Evolutionary conservation across 2,329 filamentous ascomycete genomes (phyloP).

Genomic region (Pseudomassariella vexata): DNA sequence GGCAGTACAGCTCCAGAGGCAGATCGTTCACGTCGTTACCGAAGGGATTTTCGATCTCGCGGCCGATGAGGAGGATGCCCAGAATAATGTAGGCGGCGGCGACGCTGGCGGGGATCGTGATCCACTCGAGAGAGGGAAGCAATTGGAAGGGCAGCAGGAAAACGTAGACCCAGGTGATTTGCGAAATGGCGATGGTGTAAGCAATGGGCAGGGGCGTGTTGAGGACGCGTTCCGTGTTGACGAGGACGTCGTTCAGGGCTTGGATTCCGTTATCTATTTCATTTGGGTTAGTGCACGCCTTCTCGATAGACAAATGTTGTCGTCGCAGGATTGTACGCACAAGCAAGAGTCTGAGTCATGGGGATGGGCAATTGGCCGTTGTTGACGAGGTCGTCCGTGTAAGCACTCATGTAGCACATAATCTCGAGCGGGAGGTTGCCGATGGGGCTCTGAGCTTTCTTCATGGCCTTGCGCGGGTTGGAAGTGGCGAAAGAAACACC

Average conservation of each 20-base stretch:
- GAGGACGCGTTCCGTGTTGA: constrained; percentile 70
- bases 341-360: constrained; percentile 54
- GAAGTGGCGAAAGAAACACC: constrained; percentile 71
- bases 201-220: constrained; percentile 78
- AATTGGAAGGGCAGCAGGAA: constrained; percentile 79
- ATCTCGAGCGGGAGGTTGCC: constrained; percentile 84
- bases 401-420: constrained; percentile 63
- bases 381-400: constrained; percentile 55
- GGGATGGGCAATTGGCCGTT: constrained; percentile 50
- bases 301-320: too few species aligned
- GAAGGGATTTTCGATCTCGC: constrained; percentile 82
- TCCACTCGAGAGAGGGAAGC: constrained; percentile 55
- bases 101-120: constrained; percentile 72
- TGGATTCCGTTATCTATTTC: constrained; percentile 51
- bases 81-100: constrained; percentile 77
- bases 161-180: constrained; percentile 84
- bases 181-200: constrained; percentile 77
- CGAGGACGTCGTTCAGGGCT: constrained; percentile 65
- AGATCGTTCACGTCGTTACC: constrained; percentile 79
- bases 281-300: too few species aligned
- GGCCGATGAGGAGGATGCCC: constrained; percentile 66
- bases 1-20: constrained; percentile 70
- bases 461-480: constrained; percentile 73
- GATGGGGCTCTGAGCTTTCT: constrained; percentile 64
- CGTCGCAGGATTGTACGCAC: constrained; percentile 17